Conservation (phyloP, 768 basidiomycete species). For the Boletus pseudopeckii region DNA sequence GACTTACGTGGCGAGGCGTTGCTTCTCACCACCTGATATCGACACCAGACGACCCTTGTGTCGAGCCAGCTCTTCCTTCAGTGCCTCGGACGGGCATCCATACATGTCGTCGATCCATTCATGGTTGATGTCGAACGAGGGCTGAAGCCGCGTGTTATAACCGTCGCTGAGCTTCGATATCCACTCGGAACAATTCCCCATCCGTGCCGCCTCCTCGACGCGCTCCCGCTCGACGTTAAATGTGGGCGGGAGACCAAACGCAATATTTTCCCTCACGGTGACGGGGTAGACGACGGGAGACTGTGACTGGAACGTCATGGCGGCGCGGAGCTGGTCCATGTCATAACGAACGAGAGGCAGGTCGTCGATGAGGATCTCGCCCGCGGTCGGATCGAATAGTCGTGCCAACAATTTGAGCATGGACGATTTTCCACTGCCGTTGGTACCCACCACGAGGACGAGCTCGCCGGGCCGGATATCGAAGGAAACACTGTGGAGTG, state of each 20-base stretch:
- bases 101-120: slow-evolving; percentile 20
- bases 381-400: slow-evolving; percentile 44
- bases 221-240: slow-evolving; percentile 12
- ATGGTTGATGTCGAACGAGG: slow-evolving; percentile 18
- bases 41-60: slow-evolving; percentile 23
- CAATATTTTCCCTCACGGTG: slow-evolving; percentile 43
- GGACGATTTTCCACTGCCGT: slow-evolving; percentile 30
- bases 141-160: slow-evolving; percentile 31
- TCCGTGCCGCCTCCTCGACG: slow-evolving; percentile 32
- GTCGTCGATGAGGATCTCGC: slow-evolving; percentile 45
- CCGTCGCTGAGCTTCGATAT: slow-evolving; percentile 34
- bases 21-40: slow-evolving; percentile 42
- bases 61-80: slow-evolving; percentile 19
- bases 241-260: slow-evolving; percentile 25
- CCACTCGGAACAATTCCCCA: slow-evolving; percentile 29
- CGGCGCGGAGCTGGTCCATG: slow-evolving; percentile 38
- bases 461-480: slow-evolving; percentile 29
- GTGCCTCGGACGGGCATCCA: slow-evolving; percentile 20
- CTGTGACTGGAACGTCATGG: slow-evolving; percentile 49
- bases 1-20: slow-evolving; percentile 48
- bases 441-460: slow-evolving; percentile 31
- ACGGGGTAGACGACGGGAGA: slow-evolving; percentile 48
- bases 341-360: slow-evolving; percentile 37
- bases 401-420: slow-evolving; percentile 49
- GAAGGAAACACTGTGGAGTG: slow-evolving; percentile 25